Percentiles rank a stretch among this genome's conserved stretches.
These are phyloP conservation scores for Candida fluviatilis DNA, from an alignment of 805 yeast genomes.

Conservation along the genomic window DNA sequence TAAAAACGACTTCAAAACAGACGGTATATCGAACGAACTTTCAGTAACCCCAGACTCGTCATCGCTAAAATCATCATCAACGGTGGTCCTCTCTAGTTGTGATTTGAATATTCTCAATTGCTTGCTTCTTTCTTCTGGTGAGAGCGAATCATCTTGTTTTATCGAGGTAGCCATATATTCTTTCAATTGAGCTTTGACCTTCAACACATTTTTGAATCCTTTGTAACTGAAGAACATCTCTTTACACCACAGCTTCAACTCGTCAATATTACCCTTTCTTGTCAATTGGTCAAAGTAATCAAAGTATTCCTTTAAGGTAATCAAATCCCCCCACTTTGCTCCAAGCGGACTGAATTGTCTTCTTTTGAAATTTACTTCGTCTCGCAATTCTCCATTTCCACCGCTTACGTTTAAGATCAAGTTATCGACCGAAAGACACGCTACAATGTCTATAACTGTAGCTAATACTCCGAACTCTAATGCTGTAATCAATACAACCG, in stretches of 20 bases:
- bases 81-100: constrained; percentile 20
- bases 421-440: constrained; percentile 92
- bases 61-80: constrained; percentile 13
- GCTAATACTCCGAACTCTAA: constrained; percentile 51
- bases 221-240: constrained; percentile 71
- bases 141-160: constrained; percentile 34
- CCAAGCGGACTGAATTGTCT: constrained; percentile 68
- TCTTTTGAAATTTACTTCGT: constrained; percentile 76
- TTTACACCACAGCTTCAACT: constrained; percentile 77
- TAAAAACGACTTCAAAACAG: constrained; percentile 72
- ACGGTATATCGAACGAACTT: constrained; percentile 46
- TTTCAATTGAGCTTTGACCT: constrained; percentile 70
- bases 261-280: constrained; percentile 36
- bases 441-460: constrained; percentile 80
- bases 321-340: constrained; percentile 73
- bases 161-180: constrained; percentile 58
- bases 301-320: constrained; percentile 75
- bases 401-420: constrained; percentile 65
- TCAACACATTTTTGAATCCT: constrained; percentile 73
- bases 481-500: constrained; percentile 79
- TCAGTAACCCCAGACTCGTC: constrained; percentile 17
- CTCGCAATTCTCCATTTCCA: constrained; percentile 66
- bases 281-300: constrained; percentile 43
- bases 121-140: constrained; percentile 20
- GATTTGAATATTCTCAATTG: constrained; percentile 21